Evolutionary conservation across 2,329 filamentous ascomycete species (phyloP).

Genomic region (Trichoderma polysporum): DNA sequence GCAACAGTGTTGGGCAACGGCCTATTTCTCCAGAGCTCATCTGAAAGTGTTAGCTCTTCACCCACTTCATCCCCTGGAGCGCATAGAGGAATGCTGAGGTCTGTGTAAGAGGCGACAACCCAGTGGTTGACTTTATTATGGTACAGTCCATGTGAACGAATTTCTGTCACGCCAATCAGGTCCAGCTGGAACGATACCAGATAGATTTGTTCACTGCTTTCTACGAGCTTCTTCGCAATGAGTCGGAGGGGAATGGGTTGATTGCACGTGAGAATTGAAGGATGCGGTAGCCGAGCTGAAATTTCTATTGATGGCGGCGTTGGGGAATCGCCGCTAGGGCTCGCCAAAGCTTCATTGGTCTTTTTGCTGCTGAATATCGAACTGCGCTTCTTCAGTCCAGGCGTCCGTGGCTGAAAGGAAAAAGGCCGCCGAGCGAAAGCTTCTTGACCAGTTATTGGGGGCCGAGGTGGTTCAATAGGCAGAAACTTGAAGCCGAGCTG

Average conservation of each 20-base stretch:
- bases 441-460: constrained; percentile 66
- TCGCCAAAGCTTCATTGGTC: constrained; percentile 29
- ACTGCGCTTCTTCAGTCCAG: constrained; percentile 51
- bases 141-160: constrained; percentile 73
- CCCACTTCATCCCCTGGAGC: constrained; percentile 55
- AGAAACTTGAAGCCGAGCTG: constrained; percentile 76
- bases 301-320: constrained; percentile 69
- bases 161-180: constrained; percentile 74
- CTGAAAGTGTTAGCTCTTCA: constrained; percentile 68
- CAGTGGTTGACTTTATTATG: constrained; percentile 71
- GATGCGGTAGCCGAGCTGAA: constrained; percentile 78
- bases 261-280: constrained; percentile 86
- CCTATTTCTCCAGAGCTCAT: constrained; percentile 68
- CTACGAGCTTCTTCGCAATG: constrained; percentile 72
- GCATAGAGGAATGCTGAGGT: constrained; percentile 67
- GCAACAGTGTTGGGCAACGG: constrained; percentile 81
- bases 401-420: constrained; percentile 49
- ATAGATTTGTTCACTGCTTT: constrained; percentile 68
- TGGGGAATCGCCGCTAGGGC: constrained; percentile 32
- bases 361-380: constrained; percentile 54
- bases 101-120: constrained; percentile 70
- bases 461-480: constrained; percentile 85
- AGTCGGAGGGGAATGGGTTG: constrained; percentile 78
- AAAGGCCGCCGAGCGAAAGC: constrained; percentile 77
- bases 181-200: constrained; percentile 79